Evolutionary conservation across 352 stramenopile genomes (phyloP).

Genomic region (Globisporangium mamillatum): DNA sequence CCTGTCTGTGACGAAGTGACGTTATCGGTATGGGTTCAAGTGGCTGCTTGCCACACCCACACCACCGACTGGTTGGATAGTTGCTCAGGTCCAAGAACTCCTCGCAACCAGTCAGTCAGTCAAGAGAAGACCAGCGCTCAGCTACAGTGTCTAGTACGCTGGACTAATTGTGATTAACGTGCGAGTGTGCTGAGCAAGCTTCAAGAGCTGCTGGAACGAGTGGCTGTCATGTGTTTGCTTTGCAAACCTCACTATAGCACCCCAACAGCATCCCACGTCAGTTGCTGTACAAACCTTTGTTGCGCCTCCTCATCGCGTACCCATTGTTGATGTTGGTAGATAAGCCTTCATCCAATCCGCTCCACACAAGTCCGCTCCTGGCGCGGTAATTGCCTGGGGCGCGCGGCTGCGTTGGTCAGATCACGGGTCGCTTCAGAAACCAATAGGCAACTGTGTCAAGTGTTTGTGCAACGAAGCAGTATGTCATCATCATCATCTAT

Average conservation of each 20-base stretch:
- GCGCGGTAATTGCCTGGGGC: no score
- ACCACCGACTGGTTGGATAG: neutral
- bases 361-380: no score
- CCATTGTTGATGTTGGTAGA: no score
- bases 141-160: neutral
- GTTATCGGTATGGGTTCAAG: neutral
- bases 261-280: no score
- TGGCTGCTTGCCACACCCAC: neutral
- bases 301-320: no score
- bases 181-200: neutral
- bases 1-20: neutral
- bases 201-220: neutral
- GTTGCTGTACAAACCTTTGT: no score
- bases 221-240: neutral
- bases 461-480: neutral
- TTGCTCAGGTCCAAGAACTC: neutral
- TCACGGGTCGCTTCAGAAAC: neutral
- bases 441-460: neutral
- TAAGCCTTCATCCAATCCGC: no score
- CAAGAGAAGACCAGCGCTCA: neutral
- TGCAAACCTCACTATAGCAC: neutral
- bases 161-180: neutral
- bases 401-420: neutral
- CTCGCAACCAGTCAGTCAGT: neutral
- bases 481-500: no score